Percentiles rank a stretch among this genome's conserved stretches.
phyloP scores from a whole-genome alignment of 768 basidiomycete genomes.

The Amylocystis lapponica region DNA sequence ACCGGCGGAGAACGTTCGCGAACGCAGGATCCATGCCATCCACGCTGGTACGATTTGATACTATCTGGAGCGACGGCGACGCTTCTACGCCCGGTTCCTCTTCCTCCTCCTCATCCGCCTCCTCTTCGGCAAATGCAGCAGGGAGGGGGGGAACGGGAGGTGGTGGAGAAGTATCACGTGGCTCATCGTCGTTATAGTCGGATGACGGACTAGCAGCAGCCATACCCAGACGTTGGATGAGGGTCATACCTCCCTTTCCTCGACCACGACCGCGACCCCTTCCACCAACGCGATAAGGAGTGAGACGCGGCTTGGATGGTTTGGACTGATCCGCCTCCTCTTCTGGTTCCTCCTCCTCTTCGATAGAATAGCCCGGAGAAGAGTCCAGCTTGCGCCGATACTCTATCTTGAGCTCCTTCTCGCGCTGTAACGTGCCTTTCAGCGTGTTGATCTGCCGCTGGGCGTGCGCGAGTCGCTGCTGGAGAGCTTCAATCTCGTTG shows the following conservation, averaged over 20 bases:
- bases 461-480: slow-evolving; percentile 79
- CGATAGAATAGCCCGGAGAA: slow-evolving; percentile 34
- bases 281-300: slow-evolving; percentile 54
- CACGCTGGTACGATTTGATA: slow-evolving; percentile 63
- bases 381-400: slow-evolving; percentile 50
- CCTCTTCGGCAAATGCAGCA: slow-evolving; percentile 31
- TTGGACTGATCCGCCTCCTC: slow-evolving; percentile 14
- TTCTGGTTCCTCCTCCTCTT: slow-evolving; percentile 38
- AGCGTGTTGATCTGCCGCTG: slow-evolving; percentile 82
- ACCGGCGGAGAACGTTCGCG: slow-evolving; percentile 68
- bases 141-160: slow-evolving; percentile 31
- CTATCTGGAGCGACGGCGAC: slow-evolving; percentile 36
- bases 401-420: slow-evolving; percentile 78
- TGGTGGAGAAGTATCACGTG: slow-evolving; percentile 18
- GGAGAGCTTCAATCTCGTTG: slow-evolving; percentile 77
- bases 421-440: slow-evolving; percentile 70
- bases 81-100: slow-evolving; percentile 27
- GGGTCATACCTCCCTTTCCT: slow-evolving; percentile 48
- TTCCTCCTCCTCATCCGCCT: slow-evolving; percentile 42
- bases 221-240: slow-evolving; percentile 58
- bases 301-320: slow-evolving; percentile 34
- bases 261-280: slow-evolving; percentile 48
- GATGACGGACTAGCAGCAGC: slow-evolving; percentile 49
- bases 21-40: slow-evolving; percentile 88
- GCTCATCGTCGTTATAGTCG: slow-evolving; percentile 38